These are phyloP conservation scores for Mycocentrospora acerina DNA, from an alignment of 2,329 filamentous ascomycete genomes.

Conservation along the genomic window DNA sequence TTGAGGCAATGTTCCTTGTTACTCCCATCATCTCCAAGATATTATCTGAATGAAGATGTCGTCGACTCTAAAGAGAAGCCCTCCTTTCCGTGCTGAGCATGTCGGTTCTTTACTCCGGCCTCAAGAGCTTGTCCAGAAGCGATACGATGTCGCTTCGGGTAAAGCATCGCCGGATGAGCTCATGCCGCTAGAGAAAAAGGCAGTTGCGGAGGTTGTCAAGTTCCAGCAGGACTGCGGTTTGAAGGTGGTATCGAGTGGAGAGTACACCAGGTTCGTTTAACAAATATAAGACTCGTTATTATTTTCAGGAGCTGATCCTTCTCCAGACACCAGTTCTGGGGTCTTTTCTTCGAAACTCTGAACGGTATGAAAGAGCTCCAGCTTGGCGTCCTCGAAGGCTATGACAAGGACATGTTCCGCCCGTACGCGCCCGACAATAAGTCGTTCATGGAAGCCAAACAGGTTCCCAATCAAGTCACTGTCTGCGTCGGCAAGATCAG, in stretches of 20 bases:
- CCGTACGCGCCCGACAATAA: slow-evolving; percentile 63
- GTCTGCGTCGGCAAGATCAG: slow-evolving; percentile 61
- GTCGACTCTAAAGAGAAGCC: slow-evolving; percentile 41
- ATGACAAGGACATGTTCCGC: slow-evolving; percentile 56
- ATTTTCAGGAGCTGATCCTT: slow-evolving; percentile 10
- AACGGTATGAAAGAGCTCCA: slow-evolving; percentile 57
- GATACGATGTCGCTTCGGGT: slow-evolving; percentile 54
- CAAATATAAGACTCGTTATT: not conserved
- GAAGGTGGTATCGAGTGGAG: slow-evolving; percentile 66
- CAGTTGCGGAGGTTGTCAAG: slow-evolving; percentile 65
- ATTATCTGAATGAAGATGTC: slow-evolving; percentile 33
- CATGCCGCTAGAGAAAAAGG: slow-evolving; percentile 62
- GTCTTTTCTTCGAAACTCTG: slow-evolving; percentile 57
- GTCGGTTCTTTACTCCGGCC: slow-evolving; percentile 71
- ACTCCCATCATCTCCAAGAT: slow-evolving; percentile 4
- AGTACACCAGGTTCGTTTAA: slow-evolving; percentile 54
- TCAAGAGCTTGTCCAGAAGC: slow-evolving; percentile 59
- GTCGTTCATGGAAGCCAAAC: slow-evolving; percentile 61
- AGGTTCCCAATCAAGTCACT: slow-evolving; percentile 55
- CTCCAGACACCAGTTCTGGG: slow-evolving; percentile 57
- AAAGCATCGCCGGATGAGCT: slow-evolving; percentile 53
- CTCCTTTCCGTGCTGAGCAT: slow-evolving; percentile 72
- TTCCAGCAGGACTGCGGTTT: slow-evolving; percentile 65
- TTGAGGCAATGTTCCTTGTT: slow-evolving; percentile 5
- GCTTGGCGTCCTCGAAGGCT: slow-evolving; percentile 46